Conservation (phyloP, 148 eudicot genomes). For the Rhododendron henanense region DNA sequence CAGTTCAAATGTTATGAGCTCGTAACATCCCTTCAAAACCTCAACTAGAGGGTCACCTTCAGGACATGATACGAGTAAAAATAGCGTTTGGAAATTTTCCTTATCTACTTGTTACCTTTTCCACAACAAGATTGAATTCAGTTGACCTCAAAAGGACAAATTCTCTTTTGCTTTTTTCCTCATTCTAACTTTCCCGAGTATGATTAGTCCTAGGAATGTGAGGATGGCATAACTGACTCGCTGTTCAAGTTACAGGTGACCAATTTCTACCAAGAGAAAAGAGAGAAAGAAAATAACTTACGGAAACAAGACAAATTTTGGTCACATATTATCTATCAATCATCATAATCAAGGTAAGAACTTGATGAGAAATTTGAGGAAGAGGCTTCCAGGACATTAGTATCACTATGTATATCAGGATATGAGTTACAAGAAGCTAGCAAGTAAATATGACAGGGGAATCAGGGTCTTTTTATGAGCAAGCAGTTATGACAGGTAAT, state of each 20-base stretch:
- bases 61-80: not conserved
- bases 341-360: not conserved
- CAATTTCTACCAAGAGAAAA: not conserved
- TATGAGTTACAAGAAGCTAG: not conserved
- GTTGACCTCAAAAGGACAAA: not conserved
- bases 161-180: not conserved
- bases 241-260: not conserved
- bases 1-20: not conserved
- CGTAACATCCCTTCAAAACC: not conserved
- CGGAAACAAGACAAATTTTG: not conserved
- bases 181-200: not conserved
- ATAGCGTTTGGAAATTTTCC: not conserved
- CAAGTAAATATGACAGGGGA: not conserved
- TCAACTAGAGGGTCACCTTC: not conserved
- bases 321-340: not conserved
- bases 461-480: not conserved
- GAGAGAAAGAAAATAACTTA: not conserved
- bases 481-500: not conserved
- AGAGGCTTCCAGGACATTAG: not conserved
- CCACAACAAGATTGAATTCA: not conserved
- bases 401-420: not conserved
- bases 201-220: not conserved
- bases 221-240: not conserved
- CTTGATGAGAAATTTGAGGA: not conserved
- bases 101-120: not conserved